Evolutionary conservation across 106 monocot species (phyloP).

Genomic region (Apostasia ramifera): DNA sequence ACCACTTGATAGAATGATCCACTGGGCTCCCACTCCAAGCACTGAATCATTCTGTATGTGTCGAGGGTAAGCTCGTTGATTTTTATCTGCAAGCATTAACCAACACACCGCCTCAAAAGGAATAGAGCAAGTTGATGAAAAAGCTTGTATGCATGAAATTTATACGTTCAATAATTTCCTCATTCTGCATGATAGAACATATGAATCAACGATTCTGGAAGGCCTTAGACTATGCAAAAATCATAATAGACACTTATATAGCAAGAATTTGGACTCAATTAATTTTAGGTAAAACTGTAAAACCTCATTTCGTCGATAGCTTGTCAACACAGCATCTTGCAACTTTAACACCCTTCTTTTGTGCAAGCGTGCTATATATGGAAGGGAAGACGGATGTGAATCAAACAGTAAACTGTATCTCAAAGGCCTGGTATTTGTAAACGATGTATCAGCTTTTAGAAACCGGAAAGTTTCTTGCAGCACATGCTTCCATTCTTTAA

Average conservation of each 20-base stretch:
- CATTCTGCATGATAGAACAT: slow-evolving; percentile 1
- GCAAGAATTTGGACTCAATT: not conserved
- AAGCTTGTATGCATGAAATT: not conserved
- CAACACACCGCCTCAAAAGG: slow-evolving; percentile 6
- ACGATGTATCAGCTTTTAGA: slow-evolving; percentile 54
- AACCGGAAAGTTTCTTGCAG: slow-evolving; percentile 74
- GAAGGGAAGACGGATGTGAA: slow-evolving; percentile 61
- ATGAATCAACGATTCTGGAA: not conserved
- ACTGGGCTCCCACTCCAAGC: slow-evolving; percentile 93
- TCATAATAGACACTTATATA: not conserved
- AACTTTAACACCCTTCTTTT: slow-evolving; percentile 50
- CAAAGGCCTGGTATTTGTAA: slow-evolving; percentile 46
- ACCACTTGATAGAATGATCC: slow-evolving; percentile 59
- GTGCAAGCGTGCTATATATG: slow-evolving; percentile 62
- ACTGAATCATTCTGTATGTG: slow-evolving; percentile 85
- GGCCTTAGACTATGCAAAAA: not conserved
- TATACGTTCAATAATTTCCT: not conserved
- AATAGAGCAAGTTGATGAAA: not conserved
- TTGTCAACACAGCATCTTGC: slow-evolving; percentile 75
- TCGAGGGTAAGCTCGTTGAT: slow-evolving; percentile 87
- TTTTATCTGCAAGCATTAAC: slow-evolving; percentile 60
- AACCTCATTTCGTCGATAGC: slow-evolving; percentile 88
- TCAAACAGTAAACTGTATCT: slow-evolving; percentile 74
- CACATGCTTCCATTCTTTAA: slow-evolving; percentile 95
- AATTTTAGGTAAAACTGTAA: slow-evolving; percentile 2